Conservation (phyloP, 805 yeast genomes). For the Saccharomyces eubayanus region DNA sequence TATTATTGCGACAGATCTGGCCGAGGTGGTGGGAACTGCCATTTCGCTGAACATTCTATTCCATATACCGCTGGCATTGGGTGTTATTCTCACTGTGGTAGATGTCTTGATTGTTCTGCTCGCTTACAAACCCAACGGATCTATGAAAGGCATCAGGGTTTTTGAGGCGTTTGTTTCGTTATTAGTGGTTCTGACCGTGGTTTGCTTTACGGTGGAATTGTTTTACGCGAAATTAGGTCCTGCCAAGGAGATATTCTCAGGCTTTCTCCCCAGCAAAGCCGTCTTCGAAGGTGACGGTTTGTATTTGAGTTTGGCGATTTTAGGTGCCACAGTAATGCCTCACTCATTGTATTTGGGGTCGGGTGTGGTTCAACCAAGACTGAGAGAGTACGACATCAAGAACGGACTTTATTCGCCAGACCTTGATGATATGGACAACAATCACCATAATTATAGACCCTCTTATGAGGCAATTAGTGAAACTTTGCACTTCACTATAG, state of each 20-base stretch:
- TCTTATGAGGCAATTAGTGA: slow-evolving; percentile 74
- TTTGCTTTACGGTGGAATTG: slow-evolving; percentile 76
- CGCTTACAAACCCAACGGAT: slow-evolving; percentile 82
- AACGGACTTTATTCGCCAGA: slow-evolving; percentile 49
- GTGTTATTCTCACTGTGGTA: slow-evolving; percentile 75
- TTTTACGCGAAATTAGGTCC: slow-evolving; percentile 51
- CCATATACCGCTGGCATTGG: slow-evolving; percentile 68
- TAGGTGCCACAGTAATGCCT: slow-evolving; percentile 96
- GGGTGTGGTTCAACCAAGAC: slow-evolving; percentile 79
- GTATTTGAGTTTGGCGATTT: slow-evolving; percentile 71
- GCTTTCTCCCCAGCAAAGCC: slow-evolving; percentile 50
- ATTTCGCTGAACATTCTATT: slow-evolving; percentile 81
- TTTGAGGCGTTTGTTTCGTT: slow-evolving; percentile 77
- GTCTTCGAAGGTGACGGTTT: slow-evolving; percentile 56
- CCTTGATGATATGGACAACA: slow-evolving; percentile 29
- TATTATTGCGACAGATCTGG: slow-evolving; percentile 90
- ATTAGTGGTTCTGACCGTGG: slow-evolving; percentile 72
- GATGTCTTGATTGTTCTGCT: slow-evolving; percentile 80
- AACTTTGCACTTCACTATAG: slow-evolving; percentile 73
- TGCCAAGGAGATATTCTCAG: slow-evolving; percentile 56
- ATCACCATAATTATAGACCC: slow-evolving; percentile 54
- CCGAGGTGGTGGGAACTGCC: slow-evolving; percentile 97
- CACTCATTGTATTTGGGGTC: slow-evolving; percentile 83
- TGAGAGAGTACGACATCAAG: slow-evolving; percentile 67
- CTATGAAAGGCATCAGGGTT: slow-evolving; percentile 63